phyloP scores from a whole-genome alignment of 2,329 filamentous ascomycete genomes.

The Aureobasidium sp. region DNA sequence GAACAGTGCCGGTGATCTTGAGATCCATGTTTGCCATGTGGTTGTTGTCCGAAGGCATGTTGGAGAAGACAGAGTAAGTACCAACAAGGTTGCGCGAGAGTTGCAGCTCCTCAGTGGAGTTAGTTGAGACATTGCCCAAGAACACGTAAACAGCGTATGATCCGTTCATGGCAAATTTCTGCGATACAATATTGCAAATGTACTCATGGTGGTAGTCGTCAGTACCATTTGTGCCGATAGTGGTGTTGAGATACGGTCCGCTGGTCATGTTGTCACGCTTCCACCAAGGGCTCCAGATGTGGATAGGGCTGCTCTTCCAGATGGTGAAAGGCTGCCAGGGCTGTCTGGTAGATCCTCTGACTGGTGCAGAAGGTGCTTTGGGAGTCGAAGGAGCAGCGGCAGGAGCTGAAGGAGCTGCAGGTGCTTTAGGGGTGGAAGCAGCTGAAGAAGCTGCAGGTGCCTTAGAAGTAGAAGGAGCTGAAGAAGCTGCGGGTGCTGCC shows the following conservation, averaged over 20 bases:
- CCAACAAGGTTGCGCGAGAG: slow-evolving; percentile 49
- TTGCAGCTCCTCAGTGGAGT: slow-evolving; percentile 35
- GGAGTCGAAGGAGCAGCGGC: background rate
- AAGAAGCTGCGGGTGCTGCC: background rate
- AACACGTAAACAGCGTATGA: slow-evolving; percentile 64
- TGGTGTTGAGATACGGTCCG: background rate
- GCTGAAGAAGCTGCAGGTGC: background rate
- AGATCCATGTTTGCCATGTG: slow-evolving; percentile 23
- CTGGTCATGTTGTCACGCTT: slow-evolving; percentile 9
- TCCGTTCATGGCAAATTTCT: slow-evolving; percentile 52
- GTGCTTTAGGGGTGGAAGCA: background rate
- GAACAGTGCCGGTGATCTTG: slow-evolving; percentile 36
- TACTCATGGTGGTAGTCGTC: slow-evolving; percentile 46
- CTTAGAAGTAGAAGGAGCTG: background rate
- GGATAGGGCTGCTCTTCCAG: background rate
- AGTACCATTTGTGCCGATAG: background rate
- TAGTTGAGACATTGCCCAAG: slow-evolving; percentile 45
- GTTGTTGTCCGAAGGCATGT: slow-evolving; percentile 18
- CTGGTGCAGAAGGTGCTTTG: background rate
- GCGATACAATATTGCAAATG: slow-evolving; percentile 58
- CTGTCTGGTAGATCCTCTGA: background rate
- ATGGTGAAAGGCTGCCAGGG: background rate
- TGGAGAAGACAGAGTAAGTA: slow-evolving; percentile 46
- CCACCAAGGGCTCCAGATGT: slow-evolving; percentile 1
- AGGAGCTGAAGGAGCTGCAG: background rate